Percentiles rank a stretch among this genome's conserved stretches.
Evolutionary conservation across 169 alveolate genomes (phyloP).

Genomic region (Plasmodium gonderi): DNA sequence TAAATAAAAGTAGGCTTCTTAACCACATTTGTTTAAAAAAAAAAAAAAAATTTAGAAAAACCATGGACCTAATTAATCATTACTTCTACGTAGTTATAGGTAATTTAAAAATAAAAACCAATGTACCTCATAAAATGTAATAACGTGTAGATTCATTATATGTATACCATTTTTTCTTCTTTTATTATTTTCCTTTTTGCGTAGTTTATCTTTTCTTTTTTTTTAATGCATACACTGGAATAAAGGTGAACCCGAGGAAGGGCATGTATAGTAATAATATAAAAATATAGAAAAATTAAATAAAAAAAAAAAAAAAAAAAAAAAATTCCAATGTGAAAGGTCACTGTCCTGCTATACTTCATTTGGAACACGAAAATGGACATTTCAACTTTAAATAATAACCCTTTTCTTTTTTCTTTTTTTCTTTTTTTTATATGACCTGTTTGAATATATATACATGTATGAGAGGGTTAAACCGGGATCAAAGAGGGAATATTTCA

Average conservation of each 20-base stretch:
- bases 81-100: slow-evolving; percentile 11
- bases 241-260: not conserved
- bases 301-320: not conserved
- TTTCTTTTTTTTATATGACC: not conserved
- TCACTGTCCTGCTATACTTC: not conserved
- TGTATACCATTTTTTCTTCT: not conserved
- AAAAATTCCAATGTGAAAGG: not conserved
- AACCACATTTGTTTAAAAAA: not conserved
- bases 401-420: not conserved
- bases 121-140: not conserved
- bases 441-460: slow-evolving; percentile 16
- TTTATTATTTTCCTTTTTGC: not conserved
- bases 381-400: not conserved
- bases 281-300: not conserved
- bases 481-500: not conserved
- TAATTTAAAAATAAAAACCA: not conserved
- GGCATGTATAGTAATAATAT: slow-evolving; percentile 12
- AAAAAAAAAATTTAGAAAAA: not conserved
- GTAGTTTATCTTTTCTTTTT: not conserved
- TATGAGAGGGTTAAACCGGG: slow-evolving; percentile 41
- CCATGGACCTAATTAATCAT: not conserved
- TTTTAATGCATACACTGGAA: not conserved
- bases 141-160: not conserved
- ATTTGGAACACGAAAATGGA: not conserved
- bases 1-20: not conserved